Conservation (phyloP, 2,329 filamentous ascomycete species). For the Macrophomina tecta region DNA sequence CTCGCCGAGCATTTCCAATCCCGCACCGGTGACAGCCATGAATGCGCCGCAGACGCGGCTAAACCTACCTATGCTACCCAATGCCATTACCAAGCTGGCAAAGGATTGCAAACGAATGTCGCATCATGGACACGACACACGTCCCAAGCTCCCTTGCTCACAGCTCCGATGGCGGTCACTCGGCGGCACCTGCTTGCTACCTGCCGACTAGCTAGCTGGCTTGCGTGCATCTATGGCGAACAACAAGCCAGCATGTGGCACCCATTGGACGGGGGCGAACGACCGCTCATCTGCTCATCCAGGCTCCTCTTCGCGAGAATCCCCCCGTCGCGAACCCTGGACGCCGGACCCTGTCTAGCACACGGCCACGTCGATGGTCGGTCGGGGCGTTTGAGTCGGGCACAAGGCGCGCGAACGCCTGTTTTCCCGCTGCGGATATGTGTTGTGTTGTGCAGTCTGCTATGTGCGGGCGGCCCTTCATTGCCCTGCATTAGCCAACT, state of each 20-base stretch:
- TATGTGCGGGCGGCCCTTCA: neutral
- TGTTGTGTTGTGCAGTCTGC: slow-evolving; percentile 3
- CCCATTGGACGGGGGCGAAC: neutral
- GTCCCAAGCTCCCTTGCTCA: slow-evolving; percentile 8
- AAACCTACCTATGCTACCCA: slow-evolving; percentile 1
- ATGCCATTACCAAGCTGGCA: slow-evolving; percentile 9
- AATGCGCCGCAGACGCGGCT: slow-evolving; percentile 6
- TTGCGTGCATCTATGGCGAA: slow-evolving; percentile 6
- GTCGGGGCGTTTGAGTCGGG: neutral
- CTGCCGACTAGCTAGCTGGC: slow-evolving; percentile 9
- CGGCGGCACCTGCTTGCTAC: slow-evolving; percentile 20
- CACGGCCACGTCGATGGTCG: slow-evolving; percentile 24
- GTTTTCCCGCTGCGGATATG: slow-evolving; percentile 13
- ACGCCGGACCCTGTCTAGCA: slow-evolving; percentile 18
- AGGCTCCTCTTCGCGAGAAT: neutral
- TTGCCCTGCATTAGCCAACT: slow-evolving; percentile 21
- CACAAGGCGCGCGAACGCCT: slow-evolving; percentile 11
- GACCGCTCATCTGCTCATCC: slow-evolving; percentile 21
- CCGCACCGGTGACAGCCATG: neutral
- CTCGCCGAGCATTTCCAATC: neutral
- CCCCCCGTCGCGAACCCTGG: slow-evolving; percentile 10
- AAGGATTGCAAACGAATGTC: slow-evolving; percentile 22
- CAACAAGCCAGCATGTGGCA: slow-evolving; percentile 4
- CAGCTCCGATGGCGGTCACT: slow-evolving; percentile 23
- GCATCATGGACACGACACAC: slow-evolving; percentile 26